Base-by-base conservation (phyloP, 2,329 filamentous ascomycete genomes). In the Epicoccum nigrum region DNA sequence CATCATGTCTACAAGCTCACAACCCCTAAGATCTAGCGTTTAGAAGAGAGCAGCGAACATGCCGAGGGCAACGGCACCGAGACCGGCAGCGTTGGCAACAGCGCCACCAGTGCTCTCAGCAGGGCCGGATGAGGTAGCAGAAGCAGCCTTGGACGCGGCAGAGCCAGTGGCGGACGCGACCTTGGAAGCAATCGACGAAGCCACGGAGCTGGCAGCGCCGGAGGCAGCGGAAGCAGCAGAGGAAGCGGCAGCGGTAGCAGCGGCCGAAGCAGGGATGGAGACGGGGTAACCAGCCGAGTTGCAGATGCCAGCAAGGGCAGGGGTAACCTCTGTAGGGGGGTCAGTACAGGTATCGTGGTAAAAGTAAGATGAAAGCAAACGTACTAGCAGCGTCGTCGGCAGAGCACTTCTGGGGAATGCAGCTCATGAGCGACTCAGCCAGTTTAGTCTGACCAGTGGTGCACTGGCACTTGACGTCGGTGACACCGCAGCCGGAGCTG, bases 381-480 rank as follows among this genome's bases (percentile, higher is more conserved):
- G 45, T 74, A 78, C 74, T 68, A 23, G 69, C 63, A 39, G 73
- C 55, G 5, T 79, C 76, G 1, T 59, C 56, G 6, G 66, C 54
- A 4, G 63, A 65, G 70, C 77, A 79, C 34, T 60, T 60, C 25
- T 51, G 48, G 25, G 72, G 71, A 15, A 77, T 59, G 58, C 77
- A 80, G 2, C 56, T 54, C 3, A 70, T 64, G 76, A 74, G 81
- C 45, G 70, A 60, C 12, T 65, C 56, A 23, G 62, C 62, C 58
- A 79, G 74, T 27, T 58, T 62, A 17, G 66, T 51, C 13, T 62
- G 62, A 31, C 73, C 74, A 7, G 69, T 74, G 3, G 73, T 80
- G 74, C 82, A 84, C 62, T 81, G 79, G 75, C 82, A 85, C 42
- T 64, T 68, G 34, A 72, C 63, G 67, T 85, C 80, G 35, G 69